Conservation (phyloP, 805 yeast species). For the Suhomyces vadensis region DNA sequence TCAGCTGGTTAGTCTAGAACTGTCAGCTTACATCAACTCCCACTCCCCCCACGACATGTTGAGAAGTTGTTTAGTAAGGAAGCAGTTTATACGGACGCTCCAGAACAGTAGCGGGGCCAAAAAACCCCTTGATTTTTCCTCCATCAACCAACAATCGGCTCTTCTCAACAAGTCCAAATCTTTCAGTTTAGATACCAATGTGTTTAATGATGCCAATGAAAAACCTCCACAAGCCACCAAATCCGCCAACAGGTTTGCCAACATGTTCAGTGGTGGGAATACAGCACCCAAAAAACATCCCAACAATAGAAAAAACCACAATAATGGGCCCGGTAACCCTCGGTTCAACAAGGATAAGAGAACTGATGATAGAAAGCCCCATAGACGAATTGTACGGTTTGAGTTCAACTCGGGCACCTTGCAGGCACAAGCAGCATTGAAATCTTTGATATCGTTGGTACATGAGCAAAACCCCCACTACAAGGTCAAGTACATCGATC, state of each 20-base stretch:
- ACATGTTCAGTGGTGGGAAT: slow-evolving; percentile 4
- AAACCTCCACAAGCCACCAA: not conserved
- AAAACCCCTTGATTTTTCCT: slow-evolving; percentile 8
- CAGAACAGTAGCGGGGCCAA: not conserved
- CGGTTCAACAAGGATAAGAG: not conserved
- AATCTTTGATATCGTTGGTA: slow-evolving; percentile 20
- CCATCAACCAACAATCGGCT: not conserved
- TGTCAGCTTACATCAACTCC: too few species aligned
- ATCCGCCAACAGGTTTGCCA: slow-evolving; percentile 7
- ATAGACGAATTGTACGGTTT: slow-evolving; percentile 13
- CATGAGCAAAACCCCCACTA: slow-evolving; percentile 17
- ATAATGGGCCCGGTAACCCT: not conserved
- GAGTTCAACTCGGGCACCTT: slow-evolving; percentile 22
- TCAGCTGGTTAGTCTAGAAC: too few species aligned
- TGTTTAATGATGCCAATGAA: not conserved
- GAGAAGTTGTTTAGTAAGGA: not conserved
- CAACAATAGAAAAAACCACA: not conserved
- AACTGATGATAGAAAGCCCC: slow-evolving; percentile 4
- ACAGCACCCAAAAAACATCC: not conserved
- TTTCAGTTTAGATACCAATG: slow-evolving; percentile 3
- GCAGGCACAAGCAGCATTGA: slow-evolving; percentile 24
- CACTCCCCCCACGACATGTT: not conserved
- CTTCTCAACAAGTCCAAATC: slow-evolving; percentile 1
- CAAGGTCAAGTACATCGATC: slow-evolving; percentile 29
- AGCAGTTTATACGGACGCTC: not conserved